Conservation (phyloP, 2,329 filamentous ascomycete species). For the Dothidotthia symphoricarpi region DNA sequence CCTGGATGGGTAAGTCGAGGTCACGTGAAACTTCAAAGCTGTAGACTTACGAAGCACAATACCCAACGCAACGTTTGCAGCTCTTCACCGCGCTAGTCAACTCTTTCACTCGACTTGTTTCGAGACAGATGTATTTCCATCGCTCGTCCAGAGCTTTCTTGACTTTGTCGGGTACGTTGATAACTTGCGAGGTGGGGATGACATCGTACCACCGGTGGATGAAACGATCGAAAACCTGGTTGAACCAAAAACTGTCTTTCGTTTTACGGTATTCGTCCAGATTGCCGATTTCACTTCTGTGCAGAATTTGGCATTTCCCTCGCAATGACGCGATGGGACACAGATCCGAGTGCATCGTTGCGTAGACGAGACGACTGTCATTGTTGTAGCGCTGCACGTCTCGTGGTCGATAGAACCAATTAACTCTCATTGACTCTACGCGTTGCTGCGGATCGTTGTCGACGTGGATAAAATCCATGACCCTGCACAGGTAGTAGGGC, state of each 20-base stretch:
- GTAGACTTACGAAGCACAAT: slow-evolving; percentile 77
- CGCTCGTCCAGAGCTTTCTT: slow-evolving; percentile 94
- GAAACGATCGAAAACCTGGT: slow-evolving; percentile 96
- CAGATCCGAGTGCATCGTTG: slow-evolving; percentile 97
- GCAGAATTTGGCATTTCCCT: slow-evolving; percentile 87
- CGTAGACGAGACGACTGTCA: slow-evolving; percentile 88
- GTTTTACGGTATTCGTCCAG: slow-evolving; percentile 81
- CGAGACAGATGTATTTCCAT: slow-evolving; percentile 94
- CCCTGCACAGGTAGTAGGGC: slow-evolving; percentile 93
- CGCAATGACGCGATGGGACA: slow-evolving; percentile 89
- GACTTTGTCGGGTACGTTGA: slow-evolving; percentile 92
- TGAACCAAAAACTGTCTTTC: slow-evolving; percentile 92
- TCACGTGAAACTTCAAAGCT: not conserved
- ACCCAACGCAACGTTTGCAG: slow-evolving; percentile 88
- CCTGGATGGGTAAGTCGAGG: slow-evolving; percentile 48
- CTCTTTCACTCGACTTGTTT: slow-evolving; percentile 90
- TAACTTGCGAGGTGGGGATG: slow-evolving; percentile 85
- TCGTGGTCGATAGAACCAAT: slow-evolving; percentile 97
- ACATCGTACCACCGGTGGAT: slow-evolving; percentile 98
- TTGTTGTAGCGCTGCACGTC: slow-evolving; percentile 90
- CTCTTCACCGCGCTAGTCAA: slow-evolving; percentile 92
- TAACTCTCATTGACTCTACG: slow-evolving; percentile 85
- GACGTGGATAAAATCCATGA: slow-evolving; percentile 94
- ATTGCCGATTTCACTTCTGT: slow-evolving; percentile 80
- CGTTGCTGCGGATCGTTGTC: slow-evolving; percentile 66